These are phyloP conservation scores for Lophiotrema nucula DNA, from an alignment of 495 filamentous ascomycete species.

Conservation along the genomic window DNA sequence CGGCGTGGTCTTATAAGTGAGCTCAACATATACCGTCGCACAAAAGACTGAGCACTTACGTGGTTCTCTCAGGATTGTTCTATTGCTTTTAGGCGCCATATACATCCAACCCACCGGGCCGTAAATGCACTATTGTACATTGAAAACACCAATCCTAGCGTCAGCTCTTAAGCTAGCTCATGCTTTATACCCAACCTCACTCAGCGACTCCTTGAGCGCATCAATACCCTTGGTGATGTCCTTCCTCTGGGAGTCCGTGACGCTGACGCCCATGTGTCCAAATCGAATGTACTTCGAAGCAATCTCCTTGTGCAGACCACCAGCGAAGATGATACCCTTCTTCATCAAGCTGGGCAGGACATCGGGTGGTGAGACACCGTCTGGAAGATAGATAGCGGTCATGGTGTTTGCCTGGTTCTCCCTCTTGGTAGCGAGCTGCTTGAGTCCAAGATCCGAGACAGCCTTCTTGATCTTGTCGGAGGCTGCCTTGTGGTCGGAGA, in stretches of 20 bases:
- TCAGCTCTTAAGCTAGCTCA: too few species aligned
- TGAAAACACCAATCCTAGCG: too few species aligned
- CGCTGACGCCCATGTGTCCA: conserved; percentile 96
- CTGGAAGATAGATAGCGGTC: conserved; percentile 94
- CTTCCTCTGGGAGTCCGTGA: conserved; percentile 60
- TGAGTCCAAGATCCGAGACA: conserved; percentile 73
- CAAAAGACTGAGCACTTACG: too few species aligned
- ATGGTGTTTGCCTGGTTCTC: conserved; percentile 95
- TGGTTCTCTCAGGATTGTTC: too few species aligned
- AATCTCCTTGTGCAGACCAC: conserved; percentile 87
- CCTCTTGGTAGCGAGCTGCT: conserved; percentile 77
- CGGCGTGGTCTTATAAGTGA: too few species aligned
- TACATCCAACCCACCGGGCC: too few species aligned
- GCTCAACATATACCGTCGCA: too few species aligned
- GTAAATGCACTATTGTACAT: too few species aligned
- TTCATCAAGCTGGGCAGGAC: conserved; percentile 82
- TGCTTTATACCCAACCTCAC: conserved; percentile 60
- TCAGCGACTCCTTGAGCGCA: conserved; percentile 69
- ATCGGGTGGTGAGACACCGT: conserved; percentile 73
- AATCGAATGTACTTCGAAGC: conserved; percentile 70
- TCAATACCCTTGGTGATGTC: conserved; percentile 82
- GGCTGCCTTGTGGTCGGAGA: conserved; percentile 69
- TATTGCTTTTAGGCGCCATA: too few species aligned
- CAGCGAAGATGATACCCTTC: conserved; percentile 91
- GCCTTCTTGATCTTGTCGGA: conserved; percentile 82